Evolutionary conservation across 164 flowering plant species (phyloP).

Genomic region (Echeveria elegans): DNA sequence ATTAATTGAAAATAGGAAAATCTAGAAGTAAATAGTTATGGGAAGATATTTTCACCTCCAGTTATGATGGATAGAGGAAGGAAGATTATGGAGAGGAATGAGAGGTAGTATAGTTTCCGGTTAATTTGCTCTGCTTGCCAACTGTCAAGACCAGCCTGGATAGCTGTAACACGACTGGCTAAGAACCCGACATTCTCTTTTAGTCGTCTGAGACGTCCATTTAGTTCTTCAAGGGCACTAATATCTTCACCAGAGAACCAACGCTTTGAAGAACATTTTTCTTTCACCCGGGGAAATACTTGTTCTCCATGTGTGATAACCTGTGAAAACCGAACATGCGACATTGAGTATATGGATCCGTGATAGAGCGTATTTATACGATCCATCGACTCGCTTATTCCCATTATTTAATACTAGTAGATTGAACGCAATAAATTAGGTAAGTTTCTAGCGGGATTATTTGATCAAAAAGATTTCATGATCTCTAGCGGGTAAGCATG

Average conservation of each 20-base stretch:
- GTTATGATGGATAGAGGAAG: constrained; percentile 90
- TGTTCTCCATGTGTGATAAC: constrained; percentile 93
- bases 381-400: too few relatives aligned
- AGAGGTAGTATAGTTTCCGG: constrained; percentile 82
- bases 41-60: constrained; percentile 53
- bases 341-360: too few relatives aligned
- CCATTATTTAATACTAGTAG: too few relatives aligned
- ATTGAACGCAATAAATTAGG: too few relatives aligned
- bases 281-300: constrained; percentile 90
- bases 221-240: constrained; percentile 66
- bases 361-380: too few relatives aligned
- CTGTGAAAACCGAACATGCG: constrained; percentile 28
- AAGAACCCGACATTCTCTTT: constrained; percentile 90
- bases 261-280: constrained; percentile 66
- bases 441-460: too few relatives aligned
- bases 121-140: constrained; percentile 99
- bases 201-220: constrained; percentile 70
- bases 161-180: constrained; percentile 80
- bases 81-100: constrained; percentile 85
- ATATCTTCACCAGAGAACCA: constrained; percentile 78
- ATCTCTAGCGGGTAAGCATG: too few relatives aligned
- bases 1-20: too few relatives aligned
- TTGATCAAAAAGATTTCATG: too few relatives aligned
- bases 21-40: not conserved
- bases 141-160: constrained; percentile 91